Evolutionary conservation across 169 alveolate genomes (phyloP).

Genomic region (Toxoplasma gondii): DNA sequence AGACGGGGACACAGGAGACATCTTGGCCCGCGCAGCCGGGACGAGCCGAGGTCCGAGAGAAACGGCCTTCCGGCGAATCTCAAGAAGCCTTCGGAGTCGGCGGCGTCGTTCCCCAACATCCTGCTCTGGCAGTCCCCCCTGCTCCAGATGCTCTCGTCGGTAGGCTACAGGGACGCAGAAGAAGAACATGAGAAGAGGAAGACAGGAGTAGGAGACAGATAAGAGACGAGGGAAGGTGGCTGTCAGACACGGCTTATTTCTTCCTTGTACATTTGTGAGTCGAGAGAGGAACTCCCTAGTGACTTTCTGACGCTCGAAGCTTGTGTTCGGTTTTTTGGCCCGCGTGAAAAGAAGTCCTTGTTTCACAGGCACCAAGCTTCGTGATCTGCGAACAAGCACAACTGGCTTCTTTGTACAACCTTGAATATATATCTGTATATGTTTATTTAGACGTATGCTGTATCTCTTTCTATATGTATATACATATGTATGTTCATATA

Average conservation of each 20-base stretch:
- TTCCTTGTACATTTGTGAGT: no score
- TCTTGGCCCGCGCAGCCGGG: not conserved
- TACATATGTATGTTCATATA: not conserved
- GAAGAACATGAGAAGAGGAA: no score
- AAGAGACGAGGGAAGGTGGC: no score
- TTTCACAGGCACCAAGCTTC: no score
- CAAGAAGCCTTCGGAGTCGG: not conserved
- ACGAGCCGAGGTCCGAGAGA: not conserved
- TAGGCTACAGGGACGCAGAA: not conserved
- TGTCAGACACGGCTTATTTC: no score
- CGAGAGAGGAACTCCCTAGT: not conserved
- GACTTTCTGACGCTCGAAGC: no score
- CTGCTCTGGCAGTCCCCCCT: not conserved
- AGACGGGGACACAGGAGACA: not conserved
- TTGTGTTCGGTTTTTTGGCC: no score
- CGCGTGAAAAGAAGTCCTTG: no score
- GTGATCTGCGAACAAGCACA: no score
- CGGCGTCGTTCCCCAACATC: not conserved
- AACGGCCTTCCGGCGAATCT: not conserved
- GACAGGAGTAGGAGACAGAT: no score
- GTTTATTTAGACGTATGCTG: not conserved
- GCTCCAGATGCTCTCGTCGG: not conserved
- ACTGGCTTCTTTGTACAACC: no score
- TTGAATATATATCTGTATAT: not conserved
- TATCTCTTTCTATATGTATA: not conserved